A percentile compares a stretch with the other conserved stretches of the same genome.
Evolutionary conservation across 371 early-diverging fungal genomes (phyloP).

Genomic region (Mucor mucedo): DNA sequence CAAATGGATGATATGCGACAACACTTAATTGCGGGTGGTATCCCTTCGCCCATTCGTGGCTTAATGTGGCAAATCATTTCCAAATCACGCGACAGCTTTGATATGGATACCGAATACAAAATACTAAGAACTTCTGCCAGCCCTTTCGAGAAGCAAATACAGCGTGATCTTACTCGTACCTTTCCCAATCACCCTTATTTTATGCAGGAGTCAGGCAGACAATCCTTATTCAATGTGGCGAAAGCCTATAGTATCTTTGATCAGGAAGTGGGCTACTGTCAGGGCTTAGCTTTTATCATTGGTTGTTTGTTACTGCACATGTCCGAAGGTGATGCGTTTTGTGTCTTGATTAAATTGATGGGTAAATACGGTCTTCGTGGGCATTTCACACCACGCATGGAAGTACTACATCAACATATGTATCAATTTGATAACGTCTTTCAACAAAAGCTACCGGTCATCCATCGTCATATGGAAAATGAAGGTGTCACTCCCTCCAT

Average conservation of each 20-base stretch:
- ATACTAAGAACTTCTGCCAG: constrained; percentile 82
- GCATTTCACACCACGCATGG: constrained; percentile 83
- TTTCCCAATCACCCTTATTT: constrained; percentile 84
- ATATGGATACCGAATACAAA: constrained; percentile 75
- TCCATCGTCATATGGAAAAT: constrained; percentile 68
- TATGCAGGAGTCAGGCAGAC: constrained; percentile 82
- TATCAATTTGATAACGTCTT: constrained; percentile 89
- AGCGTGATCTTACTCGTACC: constrained; percentile 86
- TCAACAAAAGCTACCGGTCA: constrained; percentile 74
- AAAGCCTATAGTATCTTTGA: constrained; percentile 94
- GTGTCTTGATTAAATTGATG: constrained; percentile 76
- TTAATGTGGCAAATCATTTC: constrained; percentile 82
- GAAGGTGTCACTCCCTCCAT: constrained; percentile 79
- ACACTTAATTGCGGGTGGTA: constrained; percentile 55
- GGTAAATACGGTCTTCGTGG: constrained; percentile 83
- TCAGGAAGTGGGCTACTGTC: constrained; percentile 93
- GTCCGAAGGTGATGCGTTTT: constrained; percentile 87
- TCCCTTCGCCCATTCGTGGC: constrained; percentile 85
- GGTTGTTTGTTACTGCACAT: constrained; percentile 89
- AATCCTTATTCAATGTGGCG: constrained; percentile 79
- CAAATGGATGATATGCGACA: constrained; percentile 39
- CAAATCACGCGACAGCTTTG: constrained; percentile 66
- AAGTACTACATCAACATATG: constrained; percentile 78
- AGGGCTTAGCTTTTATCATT: constrained; percentile 91
- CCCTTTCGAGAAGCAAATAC: constrained; percentile 86